These are phyloP conservation scores for Pseudogymnoascus sp. DNA, from an alignment of 2,329 filamentous ascomycete species.

Conservation along the genomic window DNA sequence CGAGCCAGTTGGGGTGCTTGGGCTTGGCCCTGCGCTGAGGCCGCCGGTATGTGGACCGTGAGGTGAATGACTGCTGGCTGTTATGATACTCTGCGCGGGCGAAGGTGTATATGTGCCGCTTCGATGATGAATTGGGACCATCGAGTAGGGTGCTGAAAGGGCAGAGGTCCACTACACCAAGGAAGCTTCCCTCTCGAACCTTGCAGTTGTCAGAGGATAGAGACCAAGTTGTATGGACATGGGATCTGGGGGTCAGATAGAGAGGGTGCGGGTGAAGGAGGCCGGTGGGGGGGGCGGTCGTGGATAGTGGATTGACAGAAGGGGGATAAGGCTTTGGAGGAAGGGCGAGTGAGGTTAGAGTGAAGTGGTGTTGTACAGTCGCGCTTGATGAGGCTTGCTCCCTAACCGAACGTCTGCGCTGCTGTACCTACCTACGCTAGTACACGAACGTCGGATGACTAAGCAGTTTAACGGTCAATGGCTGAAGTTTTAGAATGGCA, in stretches of 20 bases:
- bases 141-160: conserved; percentile 10
- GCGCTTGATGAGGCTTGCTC: conserved; percentile 7
- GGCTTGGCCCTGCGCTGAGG: conserved; percentile 29
- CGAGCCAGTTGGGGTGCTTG: conserved; percentile 37
- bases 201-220: conserved; percentile 26
- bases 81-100: conserved; percentile 28
- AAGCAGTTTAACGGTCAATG: neutral
- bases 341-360: conserved; percentile 6
- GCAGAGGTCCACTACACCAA: conserved; percentile 20
- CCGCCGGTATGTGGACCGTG: conserved; percentile 39
- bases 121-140: conserved; percentile 17
- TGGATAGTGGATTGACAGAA: conserved; percentile 2
- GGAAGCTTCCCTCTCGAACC: conserved; percentile 28
- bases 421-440: conserved; percentile 2
- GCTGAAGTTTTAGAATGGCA: neutral
- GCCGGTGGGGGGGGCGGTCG: neutral
- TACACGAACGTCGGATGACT: neutral
- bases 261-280: neutral
- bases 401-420: conserved; percentile 4
- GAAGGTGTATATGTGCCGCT: conserved; percentile 30
- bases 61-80: conserved; percentile 29
- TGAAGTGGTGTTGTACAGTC: conserved; percentile 7
- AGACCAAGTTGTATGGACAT: conserved; percentile 8
- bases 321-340: conserved; percentile 5
- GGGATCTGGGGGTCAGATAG: conserved; percentile 4